phyloP scores from a whole-genome alignment of 305 asterid species.

The Fraxinus baroniana region DNA sequence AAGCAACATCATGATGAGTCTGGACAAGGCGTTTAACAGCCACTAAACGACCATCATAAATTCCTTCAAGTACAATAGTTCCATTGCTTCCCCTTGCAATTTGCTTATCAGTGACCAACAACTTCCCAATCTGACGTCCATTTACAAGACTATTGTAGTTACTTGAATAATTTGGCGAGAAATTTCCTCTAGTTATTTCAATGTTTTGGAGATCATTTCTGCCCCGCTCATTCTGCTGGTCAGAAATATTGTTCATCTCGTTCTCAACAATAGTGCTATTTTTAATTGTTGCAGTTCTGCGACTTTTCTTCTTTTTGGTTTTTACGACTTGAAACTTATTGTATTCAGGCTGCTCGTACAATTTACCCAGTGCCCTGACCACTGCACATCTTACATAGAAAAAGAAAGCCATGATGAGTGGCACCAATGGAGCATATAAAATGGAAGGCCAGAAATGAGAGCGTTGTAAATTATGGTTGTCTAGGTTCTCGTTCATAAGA shows the following conservation, averaged over 20 bases:
- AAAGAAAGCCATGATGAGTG: conserved; percentile 34
- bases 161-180: conserved; percentile 26
- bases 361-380: conserved; percentile 22
- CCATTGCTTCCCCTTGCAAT: conserved; percentile 94
- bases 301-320: conserved; percentile 59
- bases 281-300: conserved; percentile 50
- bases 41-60: conserved; percentile 75
- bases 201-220: conserved; percentile 26
- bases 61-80: conserved; percentile 81
- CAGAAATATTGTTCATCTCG: conserved; percentile 26
- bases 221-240: conserved; percentile 17
- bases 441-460: conserved; percentile 41
- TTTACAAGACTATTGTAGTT: conserved; percentile 19
- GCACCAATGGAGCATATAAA: conserved; percentile 35
- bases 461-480: conserved; percentile 25
- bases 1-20: conserved; percentile 79
- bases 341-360: conserved; percentile 33
- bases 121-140: conserved; percentile 71
- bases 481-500: conserved; percentile 25
- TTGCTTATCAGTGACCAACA: conserved; percentile 58
- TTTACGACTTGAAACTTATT: conserved; percentile 36
- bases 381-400: conserved; percentile 21
- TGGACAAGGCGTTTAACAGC: conserved; percentile 87
- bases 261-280: conserved; percentile 29
- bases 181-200: conserved; percentile 23